Evolutionary conservation across 352 stramenopile genomes (phyloP), one percentile per base, ranked within the genome.

Genomic region (Globisporangium carolinianum): DNA sequence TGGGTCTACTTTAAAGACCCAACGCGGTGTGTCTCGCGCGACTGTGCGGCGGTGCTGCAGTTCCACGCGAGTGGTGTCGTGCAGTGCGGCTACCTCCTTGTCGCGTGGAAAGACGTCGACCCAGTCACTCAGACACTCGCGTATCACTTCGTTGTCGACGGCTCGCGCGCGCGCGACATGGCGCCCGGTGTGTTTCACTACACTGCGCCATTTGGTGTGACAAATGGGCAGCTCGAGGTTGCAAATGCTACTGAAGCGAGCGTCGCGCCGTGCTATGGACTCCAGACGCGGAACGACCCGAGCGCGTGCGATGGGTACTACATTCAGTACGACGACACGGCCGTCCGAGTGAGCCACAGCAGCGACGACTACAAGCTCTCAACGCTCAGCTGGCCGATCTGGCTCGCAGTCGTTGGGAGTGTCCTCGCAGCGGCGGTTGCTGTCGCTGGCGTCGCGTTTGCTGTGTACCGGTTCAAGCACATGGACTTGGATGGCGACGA

Each of bases 91-190:
- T 70, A 80, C 50, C 59, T 91, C 24, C 55, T 92, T 37, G 67
- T 78, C 1, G 76, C 77, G 41, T 94, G 80, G 82, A 89, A 86
- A 56, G 83, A 84, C 14, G 66, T 24, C 24, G 2, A 24, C 24
- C 24, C 24, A 24, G 0, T 24, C 24, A 24, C 24, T 2, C 24
- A 24, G 24, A 24, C 49, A 12, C 11, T 43, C 35, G 61, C 69
- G 36, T 91, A 86, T 55, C 72, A 85, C 59, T 91, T 92, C 32
- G 62, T 94, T 11, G 78, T 83, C n/a, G 79, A 92, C 36, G 82
- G 84, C 35, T 90, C 82, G 8, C 76, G 81, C 18, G 61, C 58
- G 1, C 75, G 63, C 24, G 82, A 91, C 57, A 78, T 86, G 67
- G 77, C 69, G 12, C 62, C 79, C 5, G 82, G 81, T 14, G 84